phyloP scores from a whole-genome alignment of 2,329 filamentous ascomycete genomes.

The Ceratocystis cacaofunesta region DNA sequence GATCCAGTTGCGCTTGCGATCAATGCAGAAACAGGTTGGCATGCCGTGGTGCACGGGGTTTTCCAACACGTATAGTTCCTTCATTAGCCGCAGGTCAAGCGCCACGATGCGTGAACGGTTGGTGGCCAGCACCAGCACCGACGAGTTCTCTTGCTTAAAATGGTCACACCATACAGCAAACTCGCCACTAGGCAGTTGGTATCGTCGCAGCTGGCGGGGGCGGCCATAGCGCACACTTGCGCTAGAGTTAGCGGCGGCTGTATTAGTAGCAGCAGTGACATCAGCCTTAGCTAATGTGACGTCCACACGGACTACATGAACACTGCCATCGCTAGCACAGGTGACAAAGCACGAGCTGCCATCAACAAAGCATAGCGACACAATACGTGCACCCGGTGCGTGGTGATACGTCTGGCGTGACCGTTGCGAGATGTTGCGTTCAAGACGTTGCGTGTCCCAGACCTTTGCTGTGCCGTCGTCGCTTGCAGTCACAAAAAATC shows the following conservation, averaged over 20 bases:
- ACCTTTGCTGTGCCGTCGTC: constrained; percentile 84
- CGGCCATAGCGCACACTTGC: constrained; percentile 61
- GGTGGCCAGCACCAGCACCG: constrained; percentile 74
- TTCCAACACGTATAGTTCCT: constrained; percentile 59
- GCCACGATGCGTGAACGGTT: constrained; percentile 71
- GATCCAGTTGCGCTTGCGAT: constrained; percentile 77
- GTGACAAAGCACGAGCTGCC: constrained; percentile 88
- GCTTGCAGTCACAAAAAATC: constrained; percentile 86
- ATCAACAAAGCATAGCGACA: constrained; percentile 79
- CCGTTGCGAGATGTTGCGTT: constrained; percentile 78
- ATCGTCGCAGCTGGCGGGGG: constrained; percentile 60
- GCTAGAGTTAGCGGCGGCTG: constrained; percentile 19
- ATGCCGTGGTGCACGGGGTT: constrained; percentile 87
- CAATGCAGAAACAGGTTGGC: constrained; percentile 80
- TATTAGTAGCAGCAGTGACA: not conserved
- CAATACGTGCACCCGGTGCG: constrained; percentile 53
- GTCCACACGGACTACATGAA: constrained; percentile 76
- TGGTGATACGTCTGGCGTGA: constrained; percentile 78
- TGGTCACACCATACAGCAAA: constrained; percentile 85
- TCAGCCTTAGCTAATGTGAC: constrained; percentile 20
- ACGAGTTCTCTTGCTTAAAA: constrained; percentile 64
- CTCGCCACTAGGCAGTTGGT: constrained; percentile 59
- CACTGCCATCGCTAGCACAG: constrained; percentile 75
- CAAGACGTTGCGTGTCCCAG: constrained; percentile 81
- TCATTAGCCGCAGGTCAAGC: constrained; percentile 78